Base-by-base conservation (phyloP, 2,329 filamentous ascomycete genomes). In the Arthroderma sp. region DNA sequence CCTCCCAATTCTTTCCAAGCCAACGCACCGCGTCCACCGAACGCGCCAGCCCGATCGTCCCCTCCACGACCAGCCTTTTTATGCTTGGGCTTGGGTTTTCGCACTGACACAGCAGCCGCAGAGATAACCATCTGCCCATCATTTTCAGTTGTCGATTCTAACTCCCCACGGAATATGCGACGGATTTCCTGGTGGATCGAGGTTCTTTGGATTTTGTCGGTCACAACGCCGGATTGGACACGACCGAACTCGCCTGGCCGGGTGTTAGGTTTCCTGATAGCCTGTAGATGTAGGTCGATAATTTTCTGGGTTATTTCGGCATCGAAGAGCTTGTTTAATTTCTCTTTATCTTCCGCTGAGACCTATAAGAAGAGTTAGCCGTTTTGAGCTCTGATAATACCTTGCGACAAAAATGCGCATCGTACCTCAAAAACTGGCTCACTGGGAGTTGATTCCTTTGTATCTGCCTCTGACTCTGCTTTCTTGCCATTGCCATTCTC, bases 101-200 rank as follows among this genome's bases (percentile, higher is more conserved):
- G 59, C 49, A 15, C 63, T 55, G 29, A 73, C n/a, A 51, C 45
- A 4, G 45, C 39, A 6, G 46, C 40, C 10, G 42, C 66, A 30
- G 72, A 71, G 50, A 83, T 71, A n/a, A 69, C 65, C 44, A 84
- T 75, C 5, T 71, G 71, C 28, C 84, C 83, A 39, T 84, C 76
- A 47, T 81, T 78, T 49, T 82, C 76, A 38, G 87, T 93, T 11
- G 70, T 71, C 1, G 86, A 93, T 47, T 94, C 85, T 42, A 94
- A 72, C 45, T 77, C 75, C 2, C 80, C 82, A n/a, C 71, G 69
- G 62, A 94, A 94, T 49, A 94, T 81, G 36, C 81, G 80, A 28
- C 88, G 83, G 38, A 94, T 69, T 6, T 70, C 67, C 51, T 77
- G 68, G 58, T 86, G 82, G 5, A 83, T 73, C 50, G 74, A 68